Conservation (phyloP, 768 basidiomycete species). For the Mycena haematopus region DNA sequence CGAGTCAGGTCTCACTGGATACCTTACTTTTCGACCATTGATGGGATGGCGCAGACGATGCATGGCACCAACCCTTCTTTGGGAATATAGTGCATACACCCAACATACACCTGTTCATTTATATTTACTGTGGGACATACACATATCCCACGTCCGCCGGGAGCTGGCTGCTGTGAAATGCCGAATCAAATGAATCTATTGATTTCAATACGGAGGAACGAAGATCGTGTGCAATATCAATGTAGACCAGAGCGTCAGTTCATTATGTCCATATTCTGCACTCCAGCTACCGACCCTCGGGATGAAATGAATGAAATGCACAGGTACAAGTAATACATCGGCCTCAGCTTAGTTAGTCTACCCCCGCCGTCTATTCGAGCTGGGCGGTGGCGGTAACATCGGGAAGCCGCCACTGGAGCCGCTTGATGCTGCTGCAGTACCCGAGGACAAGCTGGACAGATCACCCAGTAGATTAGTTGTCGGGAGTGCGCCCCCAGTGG, state of each 20-base stretch:
- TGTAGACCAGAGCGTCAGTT: no score
- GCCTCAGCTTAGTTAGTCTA: not conserved
- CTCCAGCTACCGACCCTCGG: not conserved
- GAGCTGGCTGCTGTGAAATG: no score
- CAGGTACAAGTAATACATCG: not conserved
- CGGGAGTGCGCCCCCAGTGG: slow-evolving; percentile 19
- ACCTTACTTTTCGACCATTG: slow-evolving; percentile 7
- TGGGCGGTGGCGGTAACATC: slow-evolving; percentile 85
- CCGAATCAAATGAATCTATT: no score
- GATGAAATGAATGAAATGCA: not conserved
- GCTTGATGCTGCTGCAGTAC: slow-evolving; percentile 23
- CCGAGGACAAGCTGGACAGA: slow-evolving; percentile 22
- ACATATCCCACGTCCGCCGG: no score
- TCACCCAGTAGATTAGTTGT: slow-evolving; percentile 46
- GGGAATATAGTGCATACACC: not conserved
- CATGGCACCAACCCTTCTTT: not conserved
- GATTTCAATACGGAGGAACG: no score
- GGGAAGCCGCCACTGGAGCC: slow-evolving; percentile 56
- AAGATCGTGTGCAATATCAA: no score
- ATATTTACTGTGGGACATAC: no score
- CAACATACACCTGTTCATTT: no score
- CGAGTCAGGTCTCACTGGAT: slow-evolving; percentile 6
- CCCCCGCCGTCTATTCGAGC: slow-evolving; percentile 55
- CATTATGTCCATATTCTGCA: not conserved
- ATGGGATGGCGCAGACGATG: slow-evolving; percentile 11